These are phyloP conservation scores for Typha latifolia DNA, from an alignment of 176 grass and related monocot genomes.

Conservation along the genomic window DNA sequence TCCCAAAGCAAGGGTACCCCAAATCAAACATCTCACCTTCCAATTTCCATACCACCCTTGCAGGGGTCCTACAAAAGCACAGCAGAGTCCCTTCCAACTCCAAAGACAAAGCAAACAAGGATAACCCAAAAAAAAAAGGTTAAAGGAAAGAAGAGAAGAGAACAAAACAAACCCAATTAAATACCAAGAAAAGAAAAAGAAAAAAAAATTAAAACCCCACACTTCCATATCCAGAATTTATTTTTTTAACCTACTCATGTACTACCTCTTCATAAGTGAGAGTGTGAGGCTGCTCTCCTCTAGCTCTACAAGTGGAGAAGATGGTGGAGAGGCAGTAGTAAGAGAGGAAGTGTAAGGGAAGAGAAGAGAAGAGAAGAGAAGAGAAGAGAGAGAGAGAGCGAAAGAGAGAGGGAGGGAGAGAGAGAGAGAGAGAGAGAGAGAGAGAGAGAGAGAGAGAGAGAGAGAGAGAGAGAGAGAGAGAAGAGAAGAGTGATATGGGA, in stretches of 20 bases:
- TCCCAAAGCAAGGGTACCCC: neutral
- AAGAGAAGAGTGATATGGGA: neutral
- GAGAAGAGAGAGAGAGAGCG: neutral
- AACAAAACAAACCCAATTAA: neutral
- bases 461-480: neutral
- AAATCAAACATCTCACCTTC: neutral
- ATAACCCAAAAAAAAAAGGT: neutral
- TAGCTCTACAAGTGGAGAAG: neutral
- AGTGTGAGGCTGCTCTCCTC: neutral
- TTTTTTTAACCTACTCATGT: neutral
- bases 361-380: neutral
- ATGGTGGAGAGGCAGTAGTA: neutral
- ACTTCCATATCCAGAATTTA: neutral
- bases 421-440: neutral
- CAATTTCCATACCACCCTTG: neutral
- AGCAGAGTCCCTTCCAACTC: constrained; percentile 20
- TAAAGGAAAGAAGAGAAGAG: neutral
- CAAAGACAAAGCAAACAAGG: constrained; percentile 5
- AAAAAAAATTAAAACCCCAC: neutral
- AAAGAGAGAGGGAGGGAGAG: neutral
- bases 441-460: neutral
- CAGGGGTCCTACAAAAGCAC: constrained; percentile 15
- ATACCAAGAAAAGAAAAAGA: neutral
- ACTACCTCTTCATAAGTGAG: neutral
- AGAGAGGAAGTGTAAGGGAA: neutral